These are phyloP conservation scores for Saccharum spontaneum DNA, from an alignment of 176 grass and related monocot genomes.

Conservation along the genomic window DNA sequence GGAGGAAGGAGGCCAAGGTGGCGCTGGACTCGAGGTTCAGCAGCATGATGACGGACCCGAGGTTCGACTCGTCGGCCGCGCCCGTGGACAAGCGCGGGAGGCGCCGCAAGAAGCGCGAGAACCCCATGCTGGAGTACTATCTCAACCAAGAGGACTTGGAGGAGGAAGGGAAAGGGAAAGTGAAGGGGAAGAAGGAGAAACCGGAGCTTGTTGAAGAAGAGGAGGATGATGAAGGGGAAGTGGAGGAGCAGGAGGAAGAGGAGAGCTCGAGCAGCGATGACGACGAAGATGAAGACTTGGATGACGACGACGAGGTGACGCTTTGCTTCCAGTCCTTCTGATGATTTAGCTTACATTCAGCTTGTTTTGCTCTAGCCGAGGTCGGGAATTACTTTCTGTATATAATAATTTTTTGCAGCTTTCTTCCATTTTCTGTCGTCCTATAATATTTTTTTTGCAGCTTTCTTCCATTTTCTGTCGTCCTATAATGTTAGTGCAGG, in stretches of 20 bases:
- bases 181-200: slow-evolving; percentile 4
- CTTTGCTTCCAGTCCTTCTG: not conserved
- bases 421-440: not conserved
- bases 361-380: not conserved
- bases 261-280: slow-evolving; percentile 47
- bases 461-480: not conserved
- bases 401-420: not conserved
- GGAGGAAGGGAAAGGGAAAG: not conserved
- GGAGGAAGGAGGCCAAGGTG: slow-evolving; percentile 73
- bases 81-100: slow-evolving; percentile 79
- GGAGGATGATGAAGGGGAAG: slow-evolving; percentile 30
- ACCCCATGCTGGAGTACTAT: slow-evolving; percentile 73
- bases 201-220: slow-evolving; percentile 22
- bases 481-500: not conserved
- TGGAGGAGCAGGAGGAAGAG: slow-evolving; percentile 40
- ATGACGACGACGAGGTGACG: slow-evolving; percentile 65
- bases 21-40: slow-evolving; percentile 71
- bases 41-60: slow-evolving; percentile 65
- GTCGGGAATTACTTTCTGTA: not conserved
- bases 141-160: slow-evolving; percentile 57
- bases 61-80: slow-evolving; percentile 53
- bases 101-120: slow-evolving; percentile 51
- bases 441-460: not conserved
- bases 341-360: not conserved
- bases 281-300: slow-evolving; percentile 45